These are phyloP conservation scores for Prinsepia uniflora DNA, from an alignment of 306 rosid genomes.

Conservation along the genomic window DNA sequence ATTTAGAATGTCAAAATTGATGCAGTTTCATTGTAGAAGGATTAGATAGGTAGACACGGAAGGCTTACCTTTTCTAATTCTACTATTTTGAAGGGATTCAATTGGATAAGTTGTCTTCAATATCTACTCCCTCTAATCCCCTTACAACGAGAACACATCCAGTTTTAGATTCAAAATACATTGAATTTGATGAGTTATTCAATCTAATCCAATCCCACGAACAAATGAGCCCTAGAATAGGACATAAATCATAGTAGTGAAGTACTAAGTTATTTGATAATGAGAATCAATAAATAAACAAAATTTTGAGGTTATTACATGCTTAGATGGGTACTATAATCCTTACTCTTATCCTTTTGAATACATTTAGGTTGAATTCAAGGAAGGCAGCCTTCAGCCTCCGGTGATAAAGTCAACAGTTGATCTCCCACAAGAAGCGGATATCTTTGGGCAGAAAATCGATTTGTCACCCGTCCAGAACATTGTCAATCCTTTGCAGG, in stretches of 20 bases:
- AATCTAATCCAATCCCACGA: no score
- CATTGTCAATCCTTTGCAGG: constrained; percentile 64
- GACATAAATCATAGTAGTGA: not conserved
- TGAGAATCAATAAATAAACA: not conserved
- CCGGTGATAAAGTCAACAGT: constrained; percentile 74
- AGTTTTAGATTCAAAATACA: no score
- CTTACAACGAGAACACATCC: no score
- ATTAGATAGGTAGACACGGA: no score
- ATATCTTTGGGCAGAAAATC: constrained; percentile 71
- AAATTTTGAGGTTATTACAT: not conserved
- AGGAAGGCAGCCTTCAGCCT: constrained; percentile 79
- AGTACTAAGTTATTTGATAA: not conserved
- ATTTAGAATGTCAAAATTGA: no score
- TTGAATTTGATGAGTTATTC: no score
- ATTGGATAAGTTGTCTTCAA: no score
- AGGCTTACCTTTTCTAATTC: no score
- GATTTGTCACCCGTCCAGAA: constrained; percentile 65
- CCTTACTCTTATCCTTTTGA: constrained; percentile 20
- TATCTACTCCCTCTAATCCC: no score
- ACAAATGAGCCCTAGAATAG: not conserved
- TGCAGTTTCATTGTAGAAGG: no score
- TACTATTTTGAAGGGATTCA: no score
- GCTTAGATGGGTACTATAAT: constrained; percentile 5
- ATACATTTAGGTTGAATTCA: constrained; percentile 68
- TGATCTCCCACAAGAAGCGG: constrained; percentile 66